phyloP scores from a whole-genome alignment of 2,329 filamentous ascomycete genomes.

The Fusarium clavum region DNA sequence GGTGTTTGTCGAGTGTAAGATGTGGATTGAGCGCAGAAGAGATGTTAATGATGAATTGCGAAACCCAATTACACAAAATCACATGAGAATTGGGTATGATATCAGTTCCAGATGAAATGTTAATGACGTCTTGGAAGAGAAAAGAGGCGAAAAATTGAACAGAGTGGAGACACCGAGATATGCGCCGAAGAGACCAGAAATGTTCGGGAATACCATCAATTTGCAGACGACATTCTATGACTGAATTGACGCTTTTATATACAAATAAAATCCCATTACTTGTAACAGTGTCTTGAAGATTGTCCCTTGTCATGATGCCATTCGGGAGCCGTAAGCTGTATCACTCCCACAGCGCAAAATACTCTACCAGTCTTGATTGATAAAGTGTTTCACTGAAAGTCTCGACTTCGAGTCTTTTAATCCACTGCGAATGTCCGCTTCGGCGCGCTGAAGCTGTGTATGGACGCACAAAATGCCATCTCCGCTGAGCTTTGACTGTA shows the following conservation, averaged over 20 bases:
- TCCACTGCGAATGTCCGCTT: slow-evolving; percentile 51
- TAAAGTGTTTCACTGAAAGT: background rate
- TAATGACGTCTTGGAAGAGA: slow-evolving; percentile 33
- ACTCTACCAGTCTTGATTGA: background rate
- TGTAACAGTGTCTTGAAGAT: background rate
- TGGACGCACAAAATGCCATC: slow-evolving; percentile 53
- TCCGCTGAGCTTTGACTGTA: slow-evolving; percentile 45
- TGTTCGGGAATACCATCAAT: background rate
- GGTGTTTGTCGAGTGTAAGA: background rate
- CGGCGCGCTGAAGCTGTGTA: slow-evolving; percentile 56
- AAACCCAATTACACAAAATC: background rate
- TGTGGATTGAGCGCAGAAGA: background rate
- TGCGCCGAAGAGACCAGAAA: slow-evolving; percentile 2
- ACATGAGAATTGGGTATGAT: background rate
- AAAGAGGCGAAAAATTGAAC: background rate
- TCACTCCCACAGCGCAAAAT: background rate
- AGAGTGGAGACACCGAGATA: slow-evolving; percentile 27
- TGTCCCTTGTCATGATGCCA: background rate
- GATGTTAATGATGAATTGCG: background rate
- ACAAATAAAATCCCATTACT: background rate
- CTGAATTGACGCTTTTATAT: background rate
- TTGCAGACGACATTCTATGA: background rate
- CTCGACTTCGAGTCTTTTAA: background rate
- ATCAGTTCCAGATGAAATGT: background rate
- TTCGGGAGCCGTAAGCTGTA: background rate